Conservation (phyloP, 441 rosid genomes). For the Manihot esculenta region DNA sequence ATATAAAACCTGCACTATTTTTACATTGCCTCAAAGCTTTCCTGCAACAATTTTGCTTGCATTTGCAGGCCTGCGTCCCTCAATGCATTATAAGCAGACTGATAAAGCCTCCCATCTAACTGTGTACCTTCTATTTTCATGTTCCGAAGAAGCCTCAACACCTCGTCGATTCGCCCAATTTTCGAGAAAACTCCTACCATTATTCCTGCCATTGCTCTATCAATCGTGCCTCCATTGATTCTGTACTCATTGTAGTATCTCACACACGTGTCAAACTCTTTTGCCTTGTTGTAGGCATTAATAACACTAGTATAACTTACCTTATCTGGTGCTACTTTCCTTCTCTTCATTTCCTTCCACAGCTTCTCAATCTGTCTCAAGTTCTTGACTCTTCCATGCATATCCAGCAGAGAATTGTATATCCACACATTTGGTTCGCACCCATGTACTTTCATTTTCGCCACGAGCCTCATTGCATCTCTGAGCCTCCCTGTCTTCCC, state of each 20-base stretch:
- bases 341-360: slow-evolving; percentile 82
- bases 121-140: slow-evolving; percentile 58
- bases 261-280: slow-evolving; percentile 61
- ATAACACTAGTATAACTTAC: slow-evolving; percentile 71
- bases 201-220: slow-evolving; percentile 73
- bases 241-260: slow-evolving; percentile 60
- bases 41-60: slow-evolving; percentile 65
- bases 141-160: slow-evolving; percentile 70
- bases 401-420: slow-evolving; percentile 74
- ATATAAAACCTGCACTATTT: neutral
- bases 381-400: slow-evolving; percentile 71
- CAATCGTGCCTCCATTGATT: slow-evolving; percentile 51
- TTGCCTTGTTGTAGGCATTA: slow-evolving; percentile 59
- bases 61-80: slow-evolving; percentile 70
- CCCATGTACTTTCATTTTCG: slow-evolving; percentile 74
- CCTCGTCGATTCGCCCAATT: slow-evolving; percentile 56
- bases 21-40: slow-evolving; percentile 38
- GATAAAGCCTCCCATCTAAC: slow-evolving; percentile 64
- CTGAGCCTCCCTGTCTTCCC: slow-evolving; percentile 63
- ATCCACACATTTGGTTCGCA: slow-evolving; percentile 82
- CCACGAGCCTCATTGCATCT: slow-evolving; percentile 69
- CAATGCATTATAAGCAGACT: slow-evolving; percentile 66
- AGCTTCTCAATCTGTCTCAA: slow-evolving; percentile 71
- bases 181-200: slow-evolving; percentile 87
- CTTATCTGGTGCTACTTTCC: slow-evolving; percentile 65